phyloP scores from a whole-genome alignment of 2,329 filamentous ascomycete genomes.

The Seiridium unicorne region DNA sequence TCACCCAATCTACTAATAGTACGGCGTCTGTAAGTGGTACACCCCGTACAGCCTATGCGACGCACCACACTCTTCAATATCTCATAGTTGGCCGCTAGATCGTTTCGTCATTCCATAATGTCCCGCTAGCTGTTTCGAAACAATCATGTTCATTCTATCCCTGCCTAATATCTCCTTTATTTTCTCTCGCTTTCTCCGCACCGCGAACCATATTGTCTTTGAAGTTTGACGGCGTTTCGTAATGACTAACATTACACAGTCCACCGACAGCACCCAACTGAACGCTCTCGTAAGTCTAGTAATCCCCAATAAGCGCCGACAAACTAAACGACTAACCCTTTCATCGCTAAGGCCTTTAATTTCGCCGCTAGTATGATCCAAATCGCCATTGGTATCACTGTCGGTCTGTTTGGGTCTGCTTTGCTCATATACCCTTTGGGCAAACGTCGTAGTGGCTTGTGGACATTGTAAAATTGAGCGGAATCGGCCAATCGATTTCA shows the following conservation, averaged over 20 bases:
- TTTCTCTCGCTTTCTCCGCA: neutral
- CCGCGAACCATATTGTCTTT: neutral
- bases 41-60: neutral
- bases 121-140: neutral
- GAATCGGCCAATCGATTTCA: too few species aligned
- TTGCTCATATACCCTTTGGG: slow-evolving; percentile 55
- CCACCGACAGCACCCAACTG: neutral
- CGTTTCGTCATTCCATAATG: neutral
- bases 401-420: slow-evolving; percentile 56
- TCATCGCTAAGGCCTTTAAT: slow-evolving; percentile 36
- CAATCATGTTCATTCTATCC: too few species aligned
- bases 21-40: neutral
- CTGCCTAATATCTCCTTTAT: neutral
- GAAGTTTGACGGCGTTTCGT: neutral
- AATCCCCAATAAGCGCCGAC: too few species aligned
- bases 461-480: slow-evolving; percentile 12
- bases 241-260: neutral
- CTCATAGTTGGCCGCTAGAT: neutral
- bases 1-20: slow-evolving; percentile 33
- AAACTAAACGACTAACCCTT: neutral
- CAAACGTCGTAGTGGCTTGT: slow-evolving; percentile 56
- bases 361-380: slow-evolving; percentile 60
- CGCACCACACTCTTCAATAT: neutral
- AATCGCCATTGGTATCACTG: slow-evolving; percentile 61
- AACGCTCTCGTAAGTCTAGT: neutral